Evolutionary conservation across 2,329 filamentous ascomycete species (phyloP).

Genomic region (Intubia oerlemansii): DNA sequence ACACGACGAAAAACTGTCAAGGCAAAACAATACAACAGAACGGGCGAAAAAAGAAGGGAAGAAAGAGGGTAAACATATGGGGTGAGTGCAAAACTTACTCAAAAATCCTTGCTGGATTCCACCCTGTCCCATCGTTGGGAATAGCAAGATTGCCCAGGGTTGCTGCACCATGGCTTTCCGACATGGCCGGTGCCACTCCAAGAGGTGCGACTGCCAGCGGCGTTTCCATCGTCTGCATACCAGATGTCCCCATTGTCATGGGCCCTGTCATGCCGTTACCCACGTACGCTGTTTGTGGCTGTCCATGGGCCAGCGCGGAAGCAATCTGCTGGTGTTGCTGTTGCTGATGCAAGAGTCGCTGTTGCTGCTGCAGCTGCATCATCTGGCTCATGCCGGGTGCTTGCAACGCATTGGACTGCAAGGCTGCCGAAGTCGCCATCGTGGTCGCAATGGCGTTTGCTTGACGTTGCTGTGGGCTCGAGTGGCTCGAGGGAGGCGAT

Average conservation of each 20-base stretch:
- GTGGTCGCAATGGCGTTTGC: background rate
- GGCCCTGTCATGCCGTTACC: constrained; percentile 58
- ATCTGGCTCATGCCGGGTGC: constrained; percentile 27
- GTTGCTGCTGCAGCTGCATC: constrained; percentile 13
- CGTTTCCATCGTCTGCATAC: constrained; percentile 53
- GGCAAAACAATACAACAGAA: no score
- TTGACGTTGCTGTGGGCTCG: constrained; percentile 5
- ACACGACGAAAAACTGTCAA: background rate
- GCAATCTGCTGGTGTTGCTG: constrained; percentile 22
- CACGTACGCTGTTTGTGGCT: constrained; percentile 13
- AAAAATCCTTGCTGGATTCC: constrained; percentile 79
- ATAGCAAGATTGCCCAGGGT: constrained; percentile 32
- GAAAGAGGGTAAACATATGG: no score
- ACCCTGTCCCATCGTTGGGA: constrained; percentile 39
- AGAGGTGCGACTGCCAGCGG: constrained; percentile 45
- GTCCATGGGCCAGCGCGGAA: constrained; percentile 27
- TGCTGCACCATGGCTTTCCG: constrained; percentile 28
- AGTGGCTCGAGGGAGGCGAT: constrained; percentile 19
- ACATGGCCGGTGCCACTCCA: constrained; percentile 41
- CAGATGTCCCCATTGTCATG: constrained; percentile 49
- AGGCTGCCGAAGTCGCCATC: constrained; percentile 22
- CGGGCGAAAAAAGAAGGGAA: background rate
- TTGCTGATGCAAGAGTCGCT: constrained; percentile 16
- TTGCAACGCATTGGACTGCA: constrained; percentile 23
- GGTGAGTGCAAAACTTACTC: no score